phyloP scores from a whole-genome alignment of 306 rosid genomes.

The Arachis hypogaea region DNA sequence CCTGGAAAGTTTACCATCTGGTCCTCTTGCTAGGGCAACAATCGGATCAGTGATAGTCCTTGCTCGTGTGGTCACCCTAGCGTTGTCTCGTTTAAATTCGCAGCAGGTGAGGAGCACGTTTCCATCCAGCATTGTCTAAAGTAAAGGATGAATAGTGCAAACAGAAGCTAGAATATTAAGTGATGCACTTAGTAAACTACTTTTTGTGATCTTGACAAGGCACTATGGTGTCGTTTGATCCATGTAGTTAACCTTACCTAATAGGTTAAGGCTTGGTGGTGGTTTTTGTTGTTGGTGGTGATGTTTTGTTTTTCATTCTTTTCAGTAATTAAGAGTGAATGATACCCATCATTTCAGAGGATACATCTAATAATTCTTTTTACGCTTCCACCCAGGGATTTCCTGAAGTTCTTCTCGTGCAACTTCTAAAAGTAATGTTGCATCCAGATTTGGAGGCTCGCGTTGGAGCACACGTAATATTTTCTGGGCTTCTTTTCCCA shows the following conservation, averaged over 20 bases:
- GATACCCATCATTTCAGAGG: background rate
- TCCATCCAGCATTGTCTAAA: background rate
- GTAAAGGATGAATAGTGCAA: slow-evolving; percentile 8
- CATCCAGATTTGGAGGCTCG: slow-evolving; percentile 84
- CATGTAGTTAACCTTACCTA: no score
- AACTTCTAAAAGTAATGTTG: slow-evolving; percentile 85
- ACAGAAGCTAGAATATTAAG: slow-evolving; percentile 14
- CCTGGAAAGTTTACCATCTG: slow-evolving; percentile 80
- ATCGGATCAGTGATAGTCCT: slow-evolving; percentile 78
- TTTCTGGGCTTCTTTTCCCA: slow-evolving; percentile 80
- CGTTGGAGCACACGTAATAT: slow-evolving; percentile 90
- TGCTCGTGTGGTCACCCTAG: slow-evolving; percentile 69
- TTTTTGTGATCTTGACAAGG: background rate
- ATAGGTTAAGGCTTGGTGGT: no score
- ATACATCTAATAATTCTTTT: slow-evolving; percentile 6
- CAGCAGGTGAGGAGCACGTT: slow-evolving; percentile 65
- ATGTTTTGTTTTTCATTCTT: background rate
- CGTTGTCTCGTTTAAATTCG: slow-evolving; percentile 52
- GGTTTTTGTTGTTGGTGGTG: no score
- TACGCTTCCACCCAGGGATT: slow-evolving; percentile 62
- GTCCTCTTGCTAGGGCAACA: slow-evolving; percentile 74
- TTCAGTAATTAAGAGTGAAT: slow-evolving; percentile 1
- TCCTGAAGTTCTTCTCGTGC: slow-evolving; percentile 90
- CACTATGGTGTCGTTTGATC: no score
- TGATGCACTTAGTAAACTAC: background rate